Evolutionary conservation across 495 filamentous ascomycete species (phyloP), one percentile per base, ranked within the genome.

Genomic region (Penicillium taxi): DNA sequence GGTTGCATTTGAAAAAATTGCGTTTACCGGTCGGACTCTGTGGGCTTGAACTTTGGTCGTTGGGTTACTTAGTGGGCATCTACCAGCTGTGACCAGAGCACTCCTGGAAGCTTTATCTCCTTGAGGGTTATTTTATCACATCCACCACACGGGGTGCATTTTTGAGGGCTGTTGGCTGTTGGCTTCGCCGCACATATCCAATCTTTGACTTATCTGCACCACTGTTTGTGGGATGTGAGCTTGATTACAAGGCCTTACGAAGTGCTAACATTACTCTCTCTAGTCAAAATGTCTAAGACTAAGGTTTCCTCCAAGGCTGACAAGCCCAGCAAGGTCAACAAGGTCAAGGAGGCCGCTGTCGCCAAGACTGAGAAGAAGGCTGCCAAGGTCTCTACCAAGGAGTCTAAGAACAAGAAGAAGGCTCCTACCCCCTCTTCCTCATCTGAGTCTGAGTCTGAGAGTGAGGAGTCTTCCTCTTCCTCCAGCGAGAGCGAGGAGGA

Each of bases 341-440:
- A 72, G 59, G 70, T 70, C 64, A 73, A 73, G 62, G 59, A 66
- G 49, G 56, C 64, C 45, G 69, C 61, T 35, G 61, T 74, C 39
- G 60, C 59, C 59, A 74, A 74, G 62, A 67, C 70, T 39, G 53
- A 56, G 34, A 59, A 70, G 38, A 46, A 64, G 13, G 64, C 58
- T 28, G 31, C 56, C 33, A 71, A 73, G 60, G 59, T 28, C 26
- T 9, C 11, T 13, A 4, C 26, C 11, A 28, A 54, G 24, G 49
- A 66, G 37, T 64, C 64, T 49, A 69, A 48, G 55, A 64, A 34
- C 45, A 67, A 53, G 58, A 74, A 53, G 47, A 70, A 64, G 64
- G 70, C 57, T 56, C 67, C 54, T 54, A 61, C 52, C 56, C 71
- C 50, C 50, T 65, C 44, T 58, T 63, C 50, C 54, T 77, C 51